A percentile compares a stretch with the other conserved stretches of the same genome.
Conservation (phyloP, 371 early-diverging fungal species). For the Mucor lusitanicus region DNA sequence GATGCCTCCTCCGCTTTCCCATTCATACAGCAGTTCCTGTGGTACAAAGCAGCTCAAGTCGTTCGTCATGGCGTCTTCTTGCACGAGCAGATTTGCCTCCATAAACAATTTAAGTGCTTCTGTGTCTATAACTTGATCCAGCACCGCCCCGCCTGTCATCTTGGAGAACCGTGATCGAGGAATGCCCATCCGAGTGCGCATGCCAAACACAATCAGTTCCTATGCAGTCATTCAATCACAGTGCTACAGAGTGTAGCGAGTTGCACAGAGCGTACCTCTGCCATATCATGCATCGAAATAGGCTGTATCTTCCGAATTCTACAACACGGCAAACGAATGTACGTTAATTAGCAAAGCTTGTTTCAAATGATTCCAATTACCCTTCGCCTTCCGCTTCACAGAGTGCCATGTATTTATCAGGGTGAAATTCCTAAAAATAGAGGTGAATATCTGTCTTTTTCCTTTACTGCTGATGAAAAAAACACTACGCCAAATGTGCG, state of each 20-base stretch:
- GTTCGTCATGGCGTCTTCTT: conserved; percentile 13
- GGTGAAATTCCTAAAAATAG: conserved; percentile 46
- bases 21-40: conserved; percentile 25
- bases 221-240: conserved; percentile 10
- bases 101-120: conserved; percentile 25
- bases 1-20: conserved; percentile 25
- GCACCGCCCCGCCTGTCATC: conserved; percentile 27
- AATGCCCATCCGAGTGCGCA: conserved; percentile 68
- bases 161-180: conserved; percentile 35
- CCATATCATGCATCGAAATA: conserved; percentile 24
- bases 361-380: conserved; percentile 25
- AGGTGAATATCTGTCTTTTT: background rate
- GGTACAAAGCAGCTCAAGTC: conserved; percentile 18
- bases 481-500: conserved; percentile 62
- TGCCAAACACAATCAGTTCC: conserved; percentile 71
- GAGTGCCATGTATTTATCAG: conserved; percentile 57
- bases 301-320: conserved; percentile 31
- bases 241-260: background rate
- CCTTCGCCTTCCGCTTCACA: conserved; percentile 68
- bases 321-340: background rate
- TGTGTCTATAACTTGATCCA: conserved; percentile 34
- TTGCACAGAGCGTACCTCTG: conserved; percentile 17
- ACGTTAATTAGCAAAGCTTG: background rate
- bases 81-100: conserved; percentile 25
- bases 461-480: too few relatives aligned